phyloP scores from a whole-genome alignment of 2,329 filamentous ascomycete genomes.

The Stagonosporopsis tanaceti region DNA sequence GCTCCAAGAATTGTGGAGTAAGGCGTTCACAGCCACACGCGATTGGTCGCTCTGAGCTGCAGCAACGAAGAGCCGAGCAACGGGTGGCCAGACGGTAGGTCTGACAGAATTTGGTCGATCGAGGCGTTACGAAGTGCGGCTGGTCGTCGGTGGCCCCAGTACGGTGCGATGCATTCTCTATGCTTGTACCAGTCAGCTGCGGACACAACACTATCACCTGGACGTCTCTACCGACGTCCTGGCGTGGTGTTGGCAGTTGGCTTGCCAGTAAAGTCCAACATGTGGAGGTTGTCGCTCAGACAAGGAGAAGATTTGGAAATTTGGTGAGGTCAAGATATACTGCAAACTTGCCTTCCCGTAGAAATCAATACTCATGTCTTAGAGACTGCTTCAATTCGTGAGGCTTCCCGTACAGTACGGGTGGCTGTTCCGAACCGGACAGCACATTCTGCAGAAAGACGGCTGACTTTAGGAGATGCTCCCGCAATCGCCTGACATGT shows the following conservation, averaged over 20 bases:
- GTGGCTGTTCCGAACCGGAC: background rate
- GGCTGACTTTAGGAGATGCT: background rate
- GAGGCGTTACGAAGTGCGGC: background rate
- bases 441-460: background rate
- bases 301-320: background rate
- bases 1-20: background rate
- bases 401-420: constrained; percentile 5
- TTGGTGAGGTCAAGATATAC: background rate
- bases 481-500: constrained; percentile 1
- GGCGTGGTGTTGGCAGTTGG: background rate
- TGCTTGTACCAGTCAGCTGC: background rate
- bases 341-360: background rate
- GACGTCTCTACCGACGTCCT: background rate
- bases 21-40: background rate
- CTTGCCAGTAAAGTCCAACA: background rate
- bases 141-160: background rate
- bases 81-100: background rate
- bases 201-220: background rate
- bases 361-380: background rate
- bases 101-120: background rate
- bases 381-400: background rate
- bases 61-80: background rate
- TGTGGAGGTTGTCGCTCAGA: background rate
- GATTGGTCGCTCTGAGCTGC: background rate
- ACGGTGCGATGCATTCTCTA: background rate